Base-by-base conservation (phyloP, 176 grass and related monocot species). In the Cocos nucifera region DNA sequence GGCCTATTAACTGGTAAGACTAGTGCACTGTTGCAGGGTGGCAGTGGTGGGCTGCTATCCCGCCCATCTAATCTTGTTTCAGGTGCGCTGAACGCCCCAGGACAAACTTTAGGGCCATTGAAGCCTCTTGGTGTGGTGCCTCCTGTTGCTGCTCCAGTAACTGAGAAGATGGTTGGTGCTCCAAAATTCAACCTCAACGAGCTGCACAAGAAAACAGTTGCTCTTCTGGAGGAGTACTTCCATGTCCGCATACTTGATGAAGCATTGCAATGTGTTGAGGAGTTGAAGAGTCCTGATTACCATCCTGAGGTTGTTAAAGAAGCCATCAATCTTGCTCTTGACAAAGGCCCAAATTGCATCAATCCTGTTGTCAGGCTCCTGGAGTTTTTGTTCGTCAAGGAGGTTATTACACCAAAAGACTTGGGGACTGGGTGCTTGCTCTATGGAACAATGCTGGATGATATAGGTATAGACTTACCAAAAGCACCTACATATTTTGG, bases 141-240 rank as follows among this genome's bases (percentile, higher is more conserved):
- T 60, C 61, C 73, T 5, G 58, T 73, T 20, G 63, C 73, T 44
- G 35, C 35, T 10, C 32, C 79, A 71, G 57, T 55, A 17, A 58
- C 56, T 61, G 67, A 67, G 5, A 78, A 81, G 69, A 20, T 82
- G 50, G 27, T 70, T 2, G 63, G 53, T 66, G 63, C 62, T 76
- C 44, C 73, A 14, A 86, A 86, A 66, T 59, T 50, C 1, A 76
- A 70, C 7, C 67, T 79, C 25, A 63, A 72, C 0, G 88, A 57
- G 5, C 81, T 98, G 66, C 76, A 89, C 48, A 98, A 98, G 72
- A 98, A 92, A 60, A 89, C 87, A 5, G 16, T 77, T 17, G 55
- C 87, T 70, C 87, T 98, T 79, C 82, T 98, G 15, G 87, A 98
- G 61, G 93, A 98, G 75, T 98, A 98, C 71, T 98, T 88, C 15